Base-by-base conservation (phyloP, 495 filamentous ascomycete genomes). In the Choiromyces venosus region DNA sequence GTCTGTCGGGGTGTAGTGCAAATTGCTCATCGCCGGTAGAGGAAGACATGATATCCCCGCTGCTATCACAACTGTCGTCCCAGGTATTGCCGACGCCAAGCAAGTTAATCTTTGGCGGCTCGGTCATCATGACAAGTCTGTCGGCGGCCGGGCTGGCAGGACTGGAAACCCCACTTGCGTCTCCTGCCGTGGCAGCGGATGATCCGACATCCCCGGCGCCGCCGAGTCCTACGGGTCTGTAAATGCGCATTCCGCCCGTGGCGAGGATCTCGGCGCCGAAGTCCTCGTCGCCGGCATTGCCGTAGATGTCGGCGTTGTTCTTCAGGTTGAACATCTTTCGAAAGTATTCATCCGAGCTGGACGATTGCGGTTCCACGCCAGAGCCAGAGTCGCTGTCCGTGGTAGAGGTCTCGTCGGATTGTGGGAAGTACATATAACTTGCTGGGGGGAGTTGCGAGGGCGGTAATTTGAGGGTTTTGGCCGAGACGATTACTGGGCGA, bases 371-470 rank as follows among this genome's bases (percentile, higher is more conserved):
- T 29, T 74, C 77, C 7, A 25, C 68, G 25, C 71, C 73, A 35
- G 72, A 74, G 68, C 78, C 79, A 35, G 79, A 79, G 67, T 81
- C 79, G 37, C 79, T 80, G 61, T 80, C 73, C 7, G 70, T 69
- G 21, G 76, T 75, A 42, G 79, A 81, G 64, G 80, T 78, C 25
- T 81, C 79, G 61, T 79, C 79, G 5, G 79, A 77, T 70, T 73
- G 71, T 46, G 79, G 70, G 36, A 71, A 81, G 67, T 69, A 79
- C 21, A 79, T 66, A 44, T 75, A 81, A 40, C 73, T 81, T 37
- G 79, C 76, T 35, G 79, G 80, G 25, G 80, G 78, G 1, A 82
- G 73, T 21, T 65, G 64, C 16, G 78, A 82, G 44, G 81, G 80
- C 18, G 74, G 73, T 35, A 80, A 75, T 14, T 46, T 79, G 36